Evolutionary conservation across 2,329 filamentous ascomycete genomes (phyloP), one percentile per base, ranked within the genome.

Genomic region (Xylaria polymorpha): DNA sequence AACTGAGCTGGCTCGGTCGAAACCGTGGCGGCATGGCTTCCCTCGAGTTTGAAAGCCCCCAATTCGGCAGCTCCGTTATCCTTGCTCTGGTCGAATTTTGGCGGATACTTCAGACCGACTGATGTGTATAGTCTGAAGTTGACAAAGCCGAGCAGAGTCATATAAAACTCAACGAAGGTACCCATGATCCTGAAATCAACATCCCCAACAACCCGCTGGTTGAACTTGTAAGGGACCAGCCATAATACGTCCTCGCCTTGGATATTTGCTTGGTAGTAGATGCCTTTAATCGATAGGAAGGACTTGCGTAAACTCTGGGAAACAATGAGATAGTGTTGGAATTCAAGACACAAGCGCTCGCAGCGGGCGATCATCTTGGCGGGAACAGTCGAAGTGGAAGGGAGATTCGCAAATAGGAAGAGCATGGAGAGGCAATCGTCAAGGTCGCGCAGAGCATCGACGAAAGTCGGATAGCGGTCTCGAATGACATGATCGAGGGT

Each of bases 111-210:
- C 71, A 99, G 84, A 9, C 96, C 96, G 72, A 97, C 85, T 0
- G 93, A 91, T 0, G 94, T 97, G 84, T 98, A 99, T 56, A 99
- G 86, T 72, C 94, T 87, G 86, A 94, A 99, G 86, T 99, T 98
- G 82, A 98, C 90, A 77, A 99, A 99, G 69, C 95, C 92, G 22
- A 99, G 86, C 15, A 99, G 87, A 4, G 95, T 98, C 77, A 97
- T 97, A 85, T 99, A 99, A 81, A 99, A 99, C 81, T 99, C 95
- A 73, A 99, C 91, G 79, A 99, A 99, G 4, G 96, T 99, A 68
- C 94, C 95, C 96, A 99, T 99, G 82, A 99, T 99, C 77, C 96
- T 88, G 84, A 98, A 99, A 81, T 99, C 96, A 72, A 99, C 92
- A 81, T 99, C 96, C 67, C 92, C 93, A 48, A 96, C 93, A 15